Percentiles rank a stretch among this genome's conserved stretches.
These are phyloP conservation scores for Condylostoma magnum DNA, from an alignment of 169 alveolate genomes.

Conservation along the genomic window DNA sequence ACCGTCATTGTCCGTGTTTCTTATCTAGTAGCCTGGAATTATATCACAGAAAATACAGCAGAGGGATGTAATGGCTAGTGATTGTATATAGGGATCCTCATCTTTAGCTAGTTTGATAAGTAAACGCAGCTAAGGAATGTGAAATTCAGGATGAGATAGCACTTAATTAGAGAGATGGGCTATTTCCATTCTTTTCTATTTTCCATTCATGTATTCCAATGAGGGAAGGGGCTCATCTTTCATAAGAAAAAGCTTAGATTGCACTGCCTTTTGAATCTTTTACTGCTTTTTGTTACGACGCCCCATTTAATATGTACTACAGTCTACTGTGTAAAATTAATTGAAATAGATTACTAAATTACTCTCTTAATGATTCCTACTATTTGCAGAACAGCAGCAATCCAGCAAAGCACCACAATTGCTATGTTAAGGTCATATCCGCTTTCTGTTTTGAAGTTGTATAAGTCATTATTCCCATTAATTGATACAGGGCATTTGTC, in stretches of 20 bases:
- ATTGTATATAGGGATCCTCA: background rate
- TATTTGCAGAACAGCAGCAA: no score
- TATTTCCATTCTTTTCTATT: constrained; percentile 13
- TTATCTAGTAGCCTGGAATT: constrained; percentile 20
- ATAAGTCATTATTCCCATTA: no score
- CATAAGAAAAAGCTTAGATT: background rate
- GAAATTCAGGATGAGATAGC: constrained; percentile 18
- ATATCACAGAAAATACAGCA: constrained; percentile 7
- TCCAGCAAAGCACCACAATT: no score
- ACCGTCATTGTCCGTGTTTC: background rate
- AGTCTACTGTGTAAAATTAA: no score
- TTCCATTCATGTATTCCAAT: background rate
- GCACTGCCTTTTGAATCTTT: constrained; percentile 13
- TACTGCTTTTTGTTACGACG: constrained; percentile 13
- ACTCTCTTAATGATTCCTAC: no score
- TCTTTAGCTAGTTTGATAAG: constrained; percentile 6
- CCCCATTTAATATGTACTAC: constrained; percentile 29
- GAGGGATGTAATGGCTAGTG: constrained; percentile 22
- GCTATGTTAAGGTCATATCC: no score
- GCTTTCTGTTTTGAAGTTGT: no score
- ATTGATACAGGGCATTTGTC: no score
- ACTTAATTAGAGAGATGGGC: constrained; percentile 1
- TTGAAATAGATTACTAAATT: no score
- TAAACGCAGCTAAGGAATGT: background rate
- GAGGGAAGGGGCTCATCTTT: constrained; percentile 2